Conservation (phyloP, 2,329 filamentous ascomycete genomes). For the Sclerotinia minor region DNA sequence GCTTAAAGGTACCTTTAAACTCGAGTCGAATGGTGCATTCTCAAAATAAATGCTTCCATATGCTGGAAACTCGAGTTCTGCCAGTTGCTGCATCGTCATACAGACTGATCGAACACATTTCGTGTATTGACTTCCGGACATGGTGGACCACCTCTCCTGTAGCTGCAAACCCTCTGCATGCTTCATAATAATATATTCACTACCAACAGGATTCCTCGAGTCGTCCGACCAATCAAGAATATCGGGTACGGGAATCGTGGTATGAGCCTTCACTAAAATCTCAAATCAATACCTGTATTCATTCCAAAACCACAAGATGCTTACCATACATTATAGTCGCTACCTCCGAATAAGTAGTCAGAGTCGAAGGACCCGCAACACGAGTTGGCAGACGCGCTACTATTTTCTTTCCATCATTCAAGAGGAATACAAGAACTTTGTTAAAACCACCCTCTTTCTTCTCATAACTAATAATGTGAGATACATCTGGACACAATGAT, state of each 20-base stretch:
- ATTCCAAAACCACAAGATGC: not conserved
- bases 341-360: not conserved
- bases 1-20: conserved; percentile 12
- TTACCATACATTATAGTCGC: not conserved
- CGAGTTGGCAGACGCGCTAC: not conserved
- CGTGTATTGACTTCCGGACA: conserved; percentile 40
- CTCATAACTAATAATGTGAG: not conserved
- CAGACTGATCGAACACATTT: conserved; percentile 29
- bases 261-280: not conserved
- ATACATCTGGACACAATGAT: not conserved
- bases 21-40: conserved; percentile 24
- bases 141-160: conserved; percentile 40
- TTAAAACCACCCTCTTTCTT: not conserved
- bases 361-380: not conserved
- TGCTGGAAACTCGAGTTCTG: conserved; percentile 40
- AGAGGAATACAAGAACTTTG: not conserved
- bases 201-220: conserved; percentile 36
- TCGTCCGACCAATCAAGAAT: not conserved
- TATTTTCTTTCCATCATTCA: not conserved
- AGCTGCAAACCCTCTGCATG: conserved; percentile 42
- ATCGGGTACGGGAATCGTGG: not conserved
- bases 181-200: conserved; percentile 47
- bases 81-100: conserved; percentile 29
- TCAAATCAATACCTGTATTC: not conserved
- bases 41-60: conserved; percentile 43